Evolutionary conservation across 2,329 filamentous ascomycete species (phyloP), one percentile per base, ranked within the genome.

Genomic region (Metarhizium robertsii): DNA sequence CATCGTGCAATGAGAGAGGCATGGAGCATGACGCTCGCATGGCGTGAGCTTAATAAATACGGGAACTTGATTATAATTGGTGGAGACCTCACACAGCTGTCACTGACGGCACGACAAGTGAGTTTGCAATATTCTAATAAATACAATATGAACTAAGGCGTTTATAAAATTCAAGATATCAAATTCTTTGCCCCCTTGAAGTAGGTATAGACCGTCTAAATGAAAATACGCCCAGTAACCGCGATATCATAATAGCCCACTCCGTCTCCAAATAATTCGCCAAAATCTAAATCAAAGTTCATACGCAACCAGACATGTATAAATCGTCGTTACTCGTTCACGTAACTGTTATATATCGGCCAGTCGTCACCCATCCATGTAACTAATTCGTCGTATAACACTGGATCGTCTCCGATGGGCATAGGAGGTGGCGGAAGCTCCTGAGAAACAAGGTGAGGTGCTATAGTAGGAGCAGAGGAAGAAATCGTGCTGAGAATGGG

Each of bases 361-460:
- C 69, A 71, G 38, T 70, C 68, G 47, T 67, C 66, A 36, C 71
- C 69, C 56, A 72, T 70, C 70, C 71, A 72, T 1, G 67, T 67
- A 46, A 69, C 60, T 43, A 73, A 55, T 55, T 73, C 70, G 34
- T 69, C 64, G 47, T 70, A 71, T 30, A 72, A 38, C n/a, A 62
- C 62, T 47, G 66, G 65, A 8, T 64, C 62, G 46, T 69, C 62
- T 8, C 66, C 66, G 25, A 69, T 61, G 47, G 65, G 62, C 55
- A 66, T 63, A 2, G 61, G 61, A 20, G 64, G 65, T 42, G 62
- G 61, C 14, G 61, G 42, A 43, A 55, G 52, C 42, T 63, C 63
- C 30, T 58, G 57, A 25, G 62, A 57, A 25, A 54, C 58, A 52
- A 62, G 62, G n/a, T 66, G 61, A 43, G 60, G 52, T 14, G 55